Evolutionary conservation across 1,284 basidiomycete species (phyloP).

Genomic region (Mycosarcoma maydis): DNA sequence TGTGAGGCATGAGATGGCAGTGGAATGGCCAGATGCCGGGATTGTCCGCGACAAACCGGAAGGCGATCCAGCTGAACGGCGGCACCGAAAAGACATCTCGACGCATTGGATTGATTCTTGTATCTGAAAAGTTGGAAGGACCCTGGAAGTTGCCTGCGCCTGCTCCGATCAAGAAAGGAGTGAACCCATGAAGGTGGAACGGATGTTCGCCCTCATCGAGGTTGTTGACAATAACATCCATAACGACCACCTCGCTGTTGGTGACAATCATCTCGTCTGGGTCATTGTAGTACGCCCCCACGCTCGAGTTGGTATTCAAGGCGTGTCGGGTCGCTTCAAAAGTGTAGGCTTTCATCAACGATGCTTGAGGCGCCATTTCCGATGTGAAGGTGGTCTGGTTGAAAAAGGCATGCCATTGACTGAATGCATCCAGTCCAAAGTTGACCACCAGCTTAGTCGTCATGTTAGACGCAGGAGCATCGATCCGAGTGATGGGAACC

Average conservation of each 20-base stretch:
- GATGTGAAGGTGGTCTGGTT: conserved; percentile 48
- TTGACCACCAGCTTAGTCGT: conserved; percentile 40
- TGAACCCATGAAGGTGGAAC: conserved; percentile 67
- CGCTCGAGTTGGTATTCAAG: conserved; percentile 21
- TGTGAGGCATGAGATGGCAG: conserved; percentile 52
- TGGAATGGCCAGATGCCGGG: conserved; percentile 58
- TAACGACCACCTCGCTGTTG: conserved; percentile 47
- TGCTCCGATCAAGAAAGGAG: conserved; percentile 61
- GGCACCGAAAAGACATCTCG: conserved; percentile 54
- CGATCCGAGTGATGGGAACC: conserved; percentile 22
- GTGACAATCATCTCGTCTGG: conserved; percentile 41
- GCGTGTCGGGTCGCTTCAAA: conserved; percentile 29
- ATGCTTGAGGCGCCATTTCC: conserved; percentile 33
- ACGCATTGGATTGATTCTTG: conserved; percentile 43
- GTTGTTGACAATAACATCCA: conserved; percentile 66
- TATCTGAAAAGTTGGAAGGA: conserved; percentile 29
- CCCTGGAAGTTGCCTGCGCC: conserved; percentile 61
- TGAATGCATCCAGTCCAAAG: conserved; percentile 39
- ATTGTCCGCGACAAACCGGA: conserved; percentile 56
- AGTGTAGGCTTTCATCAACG: conserved; percentile 30
- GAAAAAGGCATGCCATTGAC: conserved; percentile 48
- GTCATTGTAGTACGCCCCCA: conserved; percentile 30
- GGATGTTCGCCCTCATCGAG: conserved; percentile 70
- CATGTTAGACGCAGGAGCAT: conserved; percentile 39
- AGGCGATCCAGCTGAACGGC: conserved; percentile 48